Base-by-base conservation (phyloP, 768 basidiomycete genomes). In the Serendipita vermifera region DNA sequence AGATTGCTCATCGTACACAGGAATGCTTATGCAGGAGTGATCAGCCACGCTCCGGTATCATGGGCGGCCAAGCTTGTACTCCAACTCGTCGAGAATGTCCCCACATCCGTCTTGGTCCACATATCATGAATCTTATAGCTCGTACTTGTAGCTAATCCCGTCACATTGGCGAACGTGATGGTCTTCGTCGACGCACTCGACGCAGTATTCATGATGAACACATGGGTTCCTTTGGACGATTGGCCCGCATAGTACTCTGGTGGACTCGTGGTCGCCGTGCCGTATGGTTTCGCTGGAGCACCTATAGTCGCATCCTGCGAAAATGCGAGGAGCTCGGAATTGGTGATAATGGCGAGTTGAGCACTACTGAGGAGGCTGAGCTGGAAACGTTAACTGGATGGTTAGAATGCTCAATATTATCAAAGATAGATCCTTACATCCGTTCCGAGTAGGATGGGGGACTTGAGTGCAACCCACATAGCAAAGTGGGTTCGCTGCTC, bases 401-500 rank as follows among this genome's bases (percentile, higher is more conserved):
- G 31, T 26, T 32, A 35, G 15, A 36, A 17, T n/a, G 13, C 36
- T 60, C 67, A 57, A 14, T 17, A 33, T 13, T 29, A 31, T 27
- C 29, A 29, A 20, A 38, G 35, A 40, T 20, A 58, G 22, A 2
- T 20, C 57, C 67, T 53, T 32, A 71, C 69, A 27, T 67, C 61
- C 4, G 69, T 70, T 14, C 70, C 70, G 2, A 79, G 65, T n/a
- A 80, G 66, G 53, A 80, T 78, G 2, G 77, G 78, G 57, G 77
- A 78, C 62, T 79, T 79, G 59, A 79, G 64, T 62, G 78, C 76
- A n/a, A 67, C 68, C 78, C 78, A 79, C 26, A 71, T 75, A n/a
- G 77, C 76, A 57, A 79, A 79, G 65, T 79, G 78, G 6, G 77
- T 77, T 4, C 77, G 71, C 40, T 78, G 68, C 59, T 79, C 77